Conservation (phyloP, 2,329 filamentous ascomycete genomes). For the Aspergillus sp. region DNA sequence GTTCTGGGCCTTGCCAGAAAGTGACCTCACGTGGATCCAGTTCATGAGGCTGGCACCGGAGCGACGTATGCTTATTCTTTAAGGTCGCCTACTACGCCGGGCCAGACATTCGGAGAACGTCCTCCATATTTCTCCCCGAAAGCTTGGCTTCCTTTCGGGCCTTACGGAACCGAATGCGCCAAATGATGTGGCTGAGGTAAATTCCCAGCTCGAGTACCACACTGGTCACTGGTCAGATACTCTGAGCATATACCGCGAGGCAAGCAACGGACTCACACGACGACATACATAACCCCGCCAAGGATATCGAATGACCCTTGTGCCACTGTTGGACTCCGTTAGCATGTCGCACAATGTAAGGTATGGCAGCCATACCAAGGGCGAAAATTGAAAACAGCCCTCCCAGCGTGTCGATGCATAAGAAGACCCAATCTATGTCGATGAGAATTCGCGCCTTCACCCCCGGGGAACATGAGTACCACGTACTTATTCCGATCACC, state of each 20-base stretch:
- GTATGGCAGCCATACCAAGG: background rate
- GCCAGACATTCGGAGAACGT: background rate
- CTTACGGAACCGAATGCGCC: background rate
- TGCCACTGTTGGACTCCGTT: background rate
- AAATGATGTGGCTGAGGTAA: background rate
- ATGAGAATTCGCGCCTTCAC: background rate
- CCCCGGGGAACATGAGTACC: background rate
- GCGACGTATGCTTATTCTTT: slow-evolving; percentile 12
- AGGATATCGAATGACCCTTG: background rate
- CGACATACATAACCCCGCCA: background rate
- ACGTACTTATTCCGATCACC: background rate
- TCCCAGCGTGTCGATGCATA: background rate
- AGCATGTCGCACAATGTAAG: background rate
- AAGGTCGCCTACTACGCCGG: slow-evolving; percentile 7
- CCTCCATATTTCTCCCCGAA: background rate
- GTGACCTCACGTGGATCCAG: slow-evolving; percentile 17
- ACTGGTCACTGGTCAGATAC: background rate
- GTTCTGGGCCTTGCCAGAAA: slow-evolving; percentile 5
- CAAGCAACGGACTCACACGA: background rate
- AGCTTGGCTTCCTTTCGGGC: background rate
- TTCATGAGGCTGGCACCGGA: slow-evolving; percentile 13
- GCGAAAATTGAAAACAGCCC: background rate
- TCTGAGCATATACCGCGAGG: background rate
- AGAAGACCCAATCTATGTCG: background rate
- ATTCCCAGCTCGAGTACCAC: background rate